Conservation (phyloP, 2,329 filamentous ascomycete genomes). For the Penicillium polonicum region DNA sequence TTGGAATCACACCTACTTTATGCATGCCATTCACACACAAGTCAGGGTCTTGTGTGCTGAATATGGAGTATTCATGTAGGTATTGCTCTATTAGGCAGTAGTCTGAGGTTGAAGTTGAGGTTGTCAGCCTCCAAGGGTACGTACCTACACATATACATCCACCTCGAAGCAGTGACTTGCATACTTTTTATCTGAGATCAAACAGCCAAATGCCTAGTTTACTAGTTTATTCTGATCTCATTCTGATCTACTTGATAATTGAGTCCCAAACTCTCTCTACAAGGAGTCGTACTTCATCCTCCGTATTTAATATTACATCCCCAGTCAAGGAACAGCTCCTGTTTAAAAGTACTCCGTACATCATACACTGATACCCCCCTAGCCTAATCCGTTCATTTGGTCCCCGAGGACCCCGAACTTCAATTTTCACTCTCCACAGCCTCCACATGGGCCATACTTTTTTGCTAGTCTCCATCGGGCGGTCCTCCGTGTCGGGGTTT, state of each 20-base stretch:
- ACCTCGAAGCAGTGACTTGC: neutral
- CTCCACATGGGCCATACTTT: constrained; percentile 2
- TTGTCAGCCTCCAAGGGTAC: neutral
- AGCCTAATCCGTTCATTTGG: neutral
- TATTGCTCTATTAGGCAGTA: constrained; percentile 4
- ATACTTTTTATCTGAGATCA: neutral
- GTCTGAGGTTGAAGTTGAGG: neutral
- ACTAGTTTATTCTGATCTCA: neutral
- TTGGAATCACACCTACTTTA: neutral
- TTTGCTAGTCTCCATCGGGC: neutral
- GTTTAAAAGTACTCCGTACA: neutral
- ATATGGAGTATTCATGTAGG: neutral
- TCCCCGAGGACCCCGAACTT: constrained; percentile 3
- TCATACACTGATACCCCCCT: neutral
- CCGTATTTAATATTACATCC: neutral
- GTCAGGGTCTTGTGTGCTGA: neutral
- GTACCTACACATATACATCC: neutral
- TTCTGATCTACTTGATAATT: too few species aligned
- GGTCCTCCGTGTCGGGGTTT: neutral
- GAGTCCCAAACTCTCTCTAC: neutral
- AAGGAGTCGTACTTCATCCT: neutral
- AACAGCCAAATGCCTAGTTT: neutral
- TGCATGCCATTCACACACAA: constrained; percentile 2
- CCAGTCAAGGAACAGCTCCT: neutral
- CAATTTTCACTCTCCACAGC: neutral